Conservation (phyloP, 148 eudicot species). For the Tetragonia tetragonoides region DNA sequence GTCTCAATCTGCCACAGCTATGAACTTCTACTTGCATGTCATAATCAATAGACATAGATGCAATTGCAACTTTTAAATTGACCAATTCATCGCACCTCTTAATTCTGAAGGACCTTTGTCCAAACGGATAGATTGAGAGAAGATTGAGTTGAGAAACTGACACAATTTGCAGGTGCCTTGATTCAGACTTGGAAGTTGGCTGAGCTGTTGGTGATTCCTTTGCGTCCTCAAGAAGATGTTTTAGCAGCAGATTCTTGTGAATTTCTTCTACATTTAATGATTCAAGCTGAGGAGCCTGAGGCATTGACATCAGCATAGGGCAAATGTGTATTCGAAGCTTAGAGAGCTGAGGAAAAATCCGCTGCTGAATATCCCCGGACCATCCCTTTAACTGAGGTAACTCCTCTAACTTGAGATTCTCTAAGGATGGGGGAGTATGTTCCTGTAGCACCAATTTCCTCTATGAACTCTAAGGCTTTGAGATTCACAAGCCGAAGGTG, state of each 20-base stretch:
- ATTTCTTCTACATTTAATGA: no score
- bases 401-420: background rate
- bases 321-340: no score
- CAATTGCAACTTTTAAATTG: background rate
- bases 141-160: background rate
- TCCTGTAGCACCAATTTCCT: background rate
- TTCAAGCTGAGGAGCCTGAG: no score
- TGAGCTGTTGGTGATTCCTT: background rate
- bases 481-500: no score
- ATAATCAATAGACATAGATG: background rate
- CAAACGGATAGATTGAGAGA: background rate
- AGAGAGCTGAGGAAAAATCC: no score
- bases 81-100: background rate
- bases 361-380: no score
- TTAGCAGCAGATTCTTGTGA: background rate
- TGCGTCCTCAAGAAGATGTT: background rate
- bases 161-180: background rate
- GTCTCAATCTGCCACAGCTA: background rate
- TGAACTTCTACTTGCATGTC: background rate
- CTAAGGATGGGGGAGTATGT: constrained; percentile 1
- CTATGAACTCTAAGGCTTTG: background rate
- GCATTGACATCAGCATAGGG: no score
- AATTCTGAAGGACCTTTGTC: background rate
- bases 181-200: background rate
- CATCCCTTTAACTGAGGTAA: background rate